Evolutionary conservation across 371 early-diverging fungal species (phyloP), one percentile per base, ranked within the genome.

Genomic region (Rhizopus microsporus): DNA sequence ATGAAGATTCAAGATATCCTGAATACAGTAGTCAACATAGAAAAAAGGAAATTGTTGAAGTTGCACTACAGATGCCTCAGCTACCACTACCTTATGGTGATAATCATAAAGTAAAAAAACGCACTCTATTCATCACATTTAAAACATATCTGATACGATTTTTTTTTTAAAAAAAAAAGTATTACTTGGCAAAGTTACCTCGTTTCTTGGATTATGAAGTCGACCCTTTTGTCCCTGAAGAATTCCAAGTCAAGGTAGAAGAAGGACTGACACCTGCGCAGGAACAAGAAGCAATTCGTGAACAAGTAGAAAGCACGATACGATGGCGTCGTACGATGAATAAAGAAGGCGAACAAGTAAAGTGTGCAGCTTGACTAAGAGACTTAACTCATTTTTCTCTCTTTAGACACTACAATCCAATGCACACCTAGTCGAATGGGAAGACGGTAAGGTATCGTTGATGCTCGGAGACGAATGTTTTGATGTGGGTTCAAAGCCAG

Each of bases 361-460:
- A 50, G 37, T 47, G 13, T 29, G 7, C 15, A 29, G n/a, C n/a
- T 51, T 44, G 35, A 32, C 46, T 53, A 59, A 45, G 48, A 55
- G 8, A 51, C 56, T 38, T 10, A 33, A 65, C n/a, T 35, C 30
- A 17, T 62, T 57, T 45, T 7, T 15, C 31, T n/a, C 31, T 33
- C 49, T 12, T 43, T 57, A 76, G 80, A 53, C 50, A 7, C 81
- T 84, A 59, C 87, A 90, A 65, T 88, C 91, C 15, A 93, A 95
- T 59, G 86, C 92, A 0, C 85, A 88, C 7, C 67, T 93, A 33
- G 86, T 95, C 3, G 80, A 85, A 42, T 95, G 95, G 95, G 88
- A 89, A 16, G 93, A 95, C 62, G 89, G 88, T 13, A 68, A 83
- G 16, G 72, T 80, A 60, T 91, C 93, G 0, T 65, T 95, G 5